A percentile compares a stretch with the other conserved stretches of the same genome.
Evolutionary conservation across 768 basidiomycete genomes (phyloP).

Genomic region (Panaeolus cyanescens): DNA sequence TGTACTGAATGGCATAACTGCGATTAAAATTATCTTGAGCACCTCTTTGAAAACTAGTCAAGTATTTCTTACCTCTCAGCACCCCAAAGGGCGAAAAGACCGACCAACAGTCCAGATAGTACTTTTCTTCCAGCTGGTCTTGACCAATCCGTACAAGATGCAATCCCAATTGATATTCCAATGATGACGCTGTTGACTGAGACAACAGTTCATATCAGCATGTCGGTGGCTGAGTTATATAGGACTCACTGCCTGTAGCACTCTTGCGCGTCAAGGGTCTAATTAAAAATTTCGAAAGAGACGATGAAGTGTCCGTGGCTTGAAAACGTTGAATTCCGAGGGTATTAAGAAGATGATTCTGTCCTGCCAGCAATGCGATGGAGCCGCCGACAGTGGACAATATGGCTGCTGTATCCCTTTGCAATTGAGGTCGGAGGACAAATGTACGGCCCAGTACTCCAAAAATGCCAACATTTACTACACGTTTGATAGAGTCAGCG

Average conservation of each 20-base stretch:
- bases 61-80: constrained; percentile 61
- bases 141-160: neutral
- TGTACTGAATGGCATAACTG: neutral
- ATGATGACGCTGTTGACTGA: constrained; percentile 63
- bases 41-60: neutral
- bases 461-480: constrained; percentile 75
- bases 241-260: neutral
- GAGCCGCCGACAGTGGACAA: constrained; percentile 55
- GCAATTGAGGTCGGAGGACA: constrained; percentile 62
- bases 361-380: constrained; percentile 55
- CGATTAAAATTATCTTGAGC: neutral
- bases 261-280: neutral
- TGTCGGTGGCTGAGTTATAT: neutral
- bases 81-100: constrained; percentile 60
- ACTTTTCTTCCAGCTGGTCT: constrained; percentile 13
- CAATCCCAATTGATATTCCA: neutral
- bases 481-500: neutral
- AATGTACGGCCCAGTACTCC: constrained; percentile 62
- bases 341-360: constrained; percentile 24
- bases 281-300: neutral
- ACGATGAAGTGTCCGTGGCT: neutral
- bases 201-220: neutral
- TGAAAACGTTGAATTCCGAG: neutral
- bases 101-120: constrained; percentile 58
- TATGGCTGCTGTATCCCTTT: constrained; percentile 55